A percentile compares a stretch with the other conserved stretches of the same genome.
Evolutionary conservation across 2,329 filamentous ascomycete genomes (phyloP).

Genomic region (Emergomyces africanus): DNA sequence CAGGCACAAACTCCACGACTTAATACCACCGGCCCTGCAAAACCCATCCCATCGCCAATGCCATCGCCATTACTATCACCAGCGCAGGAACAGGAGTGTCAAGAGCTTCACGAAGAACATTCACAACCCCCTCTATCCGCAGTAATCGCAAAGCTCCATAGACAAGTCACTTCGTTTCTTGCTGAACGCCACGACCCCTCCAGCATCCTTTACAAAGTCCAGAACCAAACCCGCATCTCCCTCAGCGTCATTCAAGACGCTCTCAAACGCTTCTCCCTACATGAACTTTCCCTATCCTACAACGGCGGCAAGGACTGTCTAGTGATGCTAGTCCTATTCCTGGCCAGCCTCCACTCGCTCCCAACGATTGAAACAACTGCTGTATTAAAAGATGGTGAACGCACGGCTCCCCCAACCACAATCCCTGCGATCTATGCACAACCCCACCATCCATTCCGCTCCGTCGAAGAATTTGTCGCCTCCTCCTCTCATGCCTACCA

Average conservation of each 20-base stretch:
- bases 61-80: background rate
- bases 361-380: background rate
- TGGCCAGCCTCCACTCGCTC: slow-evolving; percentile 43
- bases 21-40: background rate
- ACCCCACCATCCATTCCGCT: slow-evolving; percentile 66
- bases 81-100: background rate
- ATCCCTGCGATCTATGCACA: slow-evolving; percentile 85
- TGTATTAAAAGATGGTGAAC: background rate
- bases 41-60: background rate
- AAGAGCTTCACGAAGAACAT: slow-evolving; percentile 1
- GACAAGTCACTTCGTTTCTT: slow-evolving; percentile 52
- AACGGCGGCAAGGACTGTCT: slow-evolving; percentile 98
- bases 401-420: slow-evolving; percentile 40
- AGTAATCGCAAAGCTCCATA: slow-evolving; percentile 54
- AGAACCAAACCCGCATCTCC: slow-evolving; percentile 60
- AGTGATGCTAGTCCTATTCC: slow-evolving; percentile 76
- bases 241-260: slow-evolving; percentile 64
- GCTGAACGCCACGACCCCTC: slow-evolving; percentile 43
- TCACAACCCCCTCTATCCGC: slow-evolving; percentile 31
- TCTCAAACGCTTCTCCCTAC: slow-evolving; percentile 59
- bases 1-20: background rate
- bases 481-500: slow-evolving; percentile 55
- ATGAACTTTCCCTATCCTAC: slow-evolving; percentile 79
- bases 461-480: slow-evolving; percentile 75
- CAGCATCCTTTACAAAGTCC: slow-evolving; percentile 47